Evolutionary conservation across 2,329 filamentous ascomycete genomes (phyloP), one percentile per base, ranked within the genome.

Genomic region (Paracoccidioides lutzii): DNA sequence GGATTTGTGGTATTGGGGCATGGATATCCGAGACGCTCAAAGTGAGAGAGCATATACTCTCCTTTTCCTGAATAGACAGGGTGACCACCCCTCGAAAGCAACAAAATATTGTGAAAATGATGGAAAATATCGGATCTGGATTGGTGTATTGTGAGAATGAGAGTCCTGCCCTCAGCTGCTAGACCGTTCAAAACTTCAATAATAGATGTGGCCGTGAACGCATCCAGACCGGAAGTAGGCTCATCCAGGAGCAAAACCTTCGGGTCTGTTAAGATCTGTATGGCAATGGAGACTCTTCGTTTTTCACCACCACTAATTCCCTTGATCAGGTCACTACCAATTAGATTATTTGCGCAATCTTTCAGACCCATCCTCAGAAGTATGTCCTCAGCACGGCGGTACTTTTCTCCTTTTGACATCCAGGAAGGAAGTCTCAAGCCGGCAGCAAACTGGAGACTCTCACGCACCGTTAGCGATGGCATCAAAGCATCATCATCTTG

Each of bases 251-350:
- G 73, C 1, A 90, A 70, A 2, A 90, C 78, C 1, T 82, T 80
- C 1, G 87, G 87, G 57, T 89, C 84, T 0, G 85, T 90, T 9
- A 90, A 74, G 5, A 90, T 83, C 61, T 90, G 87, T 0, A 89
- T 81, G 0, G 85, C 87, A 58, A 90, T 89, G 2, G 84, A 85
- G 5, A 90, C 85, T 55, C 87, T 79, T 2, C 87, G 78, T 69
- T 89, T 90, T 68, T 90, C 86, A 15, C 87, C 87, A 2, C 87
- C 87, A 7, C 84, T 88, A 35, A 90, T 89, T 0, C 87, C 86
- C 66, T 90, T 90, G 61, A 87, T 77, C 3, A 87, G 68, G 7
- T 87, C 84, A 56, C 79, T 84, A 2, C 87, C 87, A 7, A 90
- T 79, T 0, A 89, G 67, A 54, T 86, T 88, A 63, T 89, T 81